These are phyloP conservation scores for Leccinum fuscescens DNA, from an alignment of 1,284 basidiomycete genomes.

Conservation along the genomic window DNA sequence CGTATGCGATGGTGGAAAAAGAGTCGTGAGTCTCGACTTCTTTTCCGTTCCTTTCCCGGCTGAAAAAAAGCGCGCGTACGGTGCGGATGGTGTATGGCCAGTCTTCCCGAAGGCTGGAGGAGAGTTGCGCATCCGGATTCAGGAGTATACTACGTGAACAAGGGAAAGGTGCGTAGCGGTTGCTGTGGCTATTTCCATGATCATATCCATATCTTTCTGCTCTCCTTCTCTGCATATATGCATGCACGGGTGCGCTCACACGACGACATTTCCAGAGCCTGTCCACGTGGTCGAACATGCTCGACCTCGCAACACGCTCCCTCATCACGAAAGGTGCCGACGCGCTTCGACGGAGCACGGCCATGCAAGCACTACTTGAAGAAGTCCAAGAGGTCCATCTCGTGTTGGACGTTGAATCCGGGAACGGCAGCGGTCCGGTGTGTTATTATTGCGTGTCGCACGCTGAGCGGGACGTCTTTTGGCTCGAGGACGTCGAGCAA, in stretches of 20 bases:
- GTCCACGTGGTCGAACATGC: constrained; percentile 23
- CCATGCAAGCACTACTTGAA: constrained; percentile 9
- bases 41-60: background rate
- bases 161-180: constrained; percentile 20
- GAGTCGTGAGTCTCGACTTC: constrained; percentile 10
- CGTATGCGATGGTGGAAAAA: background rate
- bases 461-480: constrained; percentile 28
- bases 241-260: background rate
- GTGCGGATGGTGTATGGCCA: background rate
- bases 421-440: background rate
- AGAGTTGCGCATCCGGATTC: constrained; percentile 29
- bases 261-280: constrained; percentile 9
- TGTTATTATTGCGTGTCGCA: constrained; percentile 33
- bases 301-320: constrained; percentile 1
- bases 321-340: constrained; percentile 15
- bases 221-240: background rate
- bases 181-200: background rate
- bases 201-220: background rate
- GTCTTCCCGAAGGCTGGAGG: constrained; percentile 24
- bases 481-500: constrained; percentile 26
- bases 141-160: constrained; percentile 29
- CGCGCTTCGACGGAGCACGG: constrained; percentile 3
- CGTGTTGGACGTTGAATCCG: constrained; percentile 15
- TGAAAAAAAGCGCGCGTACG: background rate
- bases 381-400: constrained; percentile 13